Evolutionary conservation across 176 grass and related monocot species (phyloP).

Genomic region (Poa annua): DNA sequence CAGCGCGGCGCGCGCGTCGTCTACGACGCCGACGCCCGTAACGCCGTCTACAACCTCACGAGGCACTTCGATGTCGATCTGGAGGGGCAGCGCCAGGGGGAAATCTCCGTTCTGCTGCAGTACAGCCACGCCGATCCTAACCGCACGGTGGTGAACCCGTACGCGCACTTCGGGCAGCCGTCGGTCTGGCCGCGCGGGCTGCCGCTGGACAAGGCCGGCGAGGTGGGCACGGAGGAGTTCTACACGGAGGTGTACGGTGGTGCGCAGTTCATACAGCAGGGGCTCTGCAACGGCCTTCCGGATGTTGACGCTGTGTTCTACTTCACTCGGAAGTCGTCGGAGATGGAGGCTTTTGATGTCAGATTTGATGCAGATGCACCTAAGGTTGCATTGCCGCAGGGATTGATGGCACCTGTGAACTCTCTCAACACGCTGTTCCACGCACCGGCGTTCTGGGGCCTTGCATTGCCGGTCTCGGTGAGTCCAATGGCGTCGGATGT

Average conservation of each 20-base stretch:
- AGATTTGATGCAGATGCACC: constrained; percentile 69
- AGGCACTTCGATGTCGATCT: constrained; percentile 76
- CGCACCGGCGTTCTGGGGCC: constrained; percentile 81
- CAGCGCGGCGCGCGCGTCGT: constrained; percentile 84
- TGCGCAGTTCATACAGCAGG: constrained; percentile 89
- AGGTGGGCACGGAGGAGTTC: constrained; percentile 72
- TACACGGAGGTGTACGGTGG: constrained; percentile 78
- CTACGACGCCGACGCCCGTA: constrained; percentile 82
- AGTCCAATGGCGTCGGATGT: constrained; percentile 91
- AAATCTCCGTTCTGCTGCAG: constrained; percentile 65
- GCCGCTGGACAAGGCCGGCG: constrained; percentile 79
- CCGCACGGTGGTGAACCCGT: constrained; percentile 81
- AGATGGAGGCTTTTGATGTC: constrained; percentile 50
- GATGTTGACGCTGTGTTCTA: constrained; percentile 93
- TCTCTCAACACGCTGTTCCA: constrained; percentile 91
- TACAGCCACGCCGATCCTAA: constrained; percentile 88
- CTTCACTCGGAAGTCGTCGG: constrained; percentile 74
- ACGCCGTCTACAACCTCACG: constrained; percentile 60
- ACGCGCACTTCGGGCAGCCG: constrained; percentile 88
- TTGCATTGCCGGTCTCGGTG: constrained; percentile 71
- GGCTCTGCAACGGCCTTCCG: constrained; percentile 77
- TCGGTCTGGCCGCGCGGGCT: constrained; percentile 89
- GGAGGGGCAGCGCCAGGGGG: constrained; percentile 44
- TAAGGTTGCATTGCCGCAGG: constrained; percentile 85
- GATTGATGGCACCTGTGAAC: constrained; percentile 70